Conservation (phyloP, 2,329 filamentous ascomycete species). For the Ophiostoma pallidulum region DNA sequence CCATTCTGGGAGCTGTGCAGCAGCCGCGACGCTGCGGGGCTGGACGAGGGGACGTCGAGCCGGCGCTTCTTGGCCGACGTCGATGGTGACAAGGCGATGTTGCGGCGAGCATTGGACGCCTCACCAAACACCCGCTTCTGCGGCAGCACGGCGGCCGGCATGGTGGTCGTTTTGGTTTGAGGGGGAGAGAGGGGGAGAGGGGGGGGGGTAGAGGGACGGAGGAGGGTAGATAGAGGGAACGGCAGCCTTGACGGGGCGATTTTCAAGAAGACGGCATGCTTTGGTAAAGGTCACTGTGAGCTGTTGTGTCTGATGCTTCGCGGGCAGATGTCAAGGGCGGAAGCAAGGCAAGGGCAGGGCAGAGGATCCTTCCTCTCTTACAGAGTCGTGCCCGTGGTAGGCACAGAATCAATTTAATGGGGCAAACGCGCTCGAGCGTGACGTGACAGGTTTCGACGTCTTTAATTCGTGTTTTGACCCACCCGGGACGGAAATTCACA, state of each 20-base stretch:
- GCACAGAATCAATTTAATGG: conserved; percentile 16
- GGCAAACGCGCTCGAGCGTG: conserved; percentile 22
- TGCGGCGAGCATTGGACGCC: conserved; percentile 53
- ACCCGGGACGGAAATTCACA: conserved; percentile 7
- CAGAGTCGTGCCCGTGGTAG: neutral
- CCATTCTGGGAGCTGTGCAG: conserved; percentile 55
- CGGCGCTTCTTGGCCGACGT: conserved; percentile 70
- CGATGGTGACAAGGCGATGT: conserved; percentile 46
- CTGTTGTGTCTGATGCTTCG: too few species aligned
- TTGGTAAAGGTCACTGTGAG: too few species aligned
- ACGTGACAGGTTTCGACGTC: conserved; percentile 21
- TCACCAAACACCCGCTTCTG: conserved; percentile 68
- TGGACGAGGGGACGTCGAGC: conserved; percentile 54
- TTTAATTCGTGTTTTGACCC: conserved; percentile 15
- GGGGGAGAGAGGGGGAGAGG: neutral
- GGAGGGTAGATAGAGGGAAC: too few species aligned
- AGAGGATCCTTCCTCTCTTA: too few species aligned
- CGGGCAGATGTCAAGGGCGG: neutral
- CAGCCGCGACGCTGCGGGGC: conserved; percentile 44
- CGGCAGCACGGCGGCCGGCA: conserved; percentile 46
- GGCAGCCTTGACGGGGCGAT: too few species aligned
- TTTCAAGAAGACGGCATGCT: too few species aligned
- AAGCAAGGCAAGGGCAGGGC: neutral
- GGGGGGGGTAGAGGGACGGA: neutral
- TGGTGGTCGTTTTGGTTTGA: conserved; percentile 24